Evolutionary conservation across 2,329 filamentous ascomycete species (phyloP).

Genomic region (Botryosphaeria dothidea): DNA sequence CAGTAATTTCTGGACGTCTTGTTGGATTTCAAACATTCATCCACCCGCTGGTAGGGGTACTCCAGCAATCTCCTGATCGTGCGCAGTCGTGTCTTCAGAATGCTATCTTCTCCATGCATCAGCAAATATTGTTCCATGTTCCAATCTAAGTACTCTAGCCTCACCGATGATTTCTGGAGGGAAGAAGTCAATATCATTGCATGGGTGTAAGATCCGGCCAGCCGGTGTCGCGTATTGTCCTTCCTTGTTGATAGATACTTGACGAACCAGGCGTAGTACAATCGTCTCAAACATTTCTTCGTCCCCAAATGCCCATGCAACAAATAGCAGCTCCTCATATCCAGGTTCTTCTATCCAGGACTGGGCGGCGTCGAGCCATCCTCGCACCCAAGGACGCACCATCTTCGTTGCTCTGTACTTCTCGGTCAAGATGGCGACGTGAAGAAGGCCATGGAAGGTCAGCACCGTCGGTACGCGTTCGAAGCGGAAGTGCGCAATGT

Average conservation of each 20-base stretch:
- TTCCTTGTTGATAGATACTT: too few relatives aligned
- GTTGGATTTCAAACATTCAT: not conserved
- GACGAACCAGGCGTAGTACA: not conserved
- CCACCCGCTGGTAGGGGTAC: not conserved
- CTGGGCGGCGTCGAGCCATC: not conserved
- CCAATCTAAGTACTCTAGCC: not conserved
- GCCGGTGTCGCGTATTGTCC: not conserved
- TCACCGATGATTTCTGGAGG: not conserved
- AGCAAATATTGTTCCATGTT: too few relatives aligned
- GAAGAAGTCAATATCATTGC: not conserved
- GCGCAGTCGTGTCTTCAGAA: not conserved
- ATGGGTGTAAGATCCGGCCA: not conserved
- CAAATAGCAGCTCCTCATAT: not conserved
- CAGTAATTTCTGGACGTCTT: not conserved
- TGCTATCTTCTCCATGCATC: too few relatives aligned
- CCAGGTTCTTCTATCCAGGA: not conserved
- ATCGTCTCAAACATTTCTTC: not conserved
- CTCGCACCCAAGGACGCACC: constrained; percentile 1
- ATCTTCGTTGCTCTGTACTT: constrained; percentile 10
- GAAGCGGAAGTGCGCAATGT: constrained; percentile 19
- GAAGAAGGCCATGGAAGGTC: not conserved
- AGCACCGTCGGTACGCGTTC: not conserved
- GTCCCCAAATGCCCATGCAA: not conserved
- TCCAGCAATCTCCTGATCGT: not conserved
- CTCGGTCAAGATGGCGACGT: constrained; percentile 1